These are phyloP conservation scores for Xylaria sp. DNA, from an alignment of 495 filamentous ascomycete species.

Conservation along the genomic window DNA sequence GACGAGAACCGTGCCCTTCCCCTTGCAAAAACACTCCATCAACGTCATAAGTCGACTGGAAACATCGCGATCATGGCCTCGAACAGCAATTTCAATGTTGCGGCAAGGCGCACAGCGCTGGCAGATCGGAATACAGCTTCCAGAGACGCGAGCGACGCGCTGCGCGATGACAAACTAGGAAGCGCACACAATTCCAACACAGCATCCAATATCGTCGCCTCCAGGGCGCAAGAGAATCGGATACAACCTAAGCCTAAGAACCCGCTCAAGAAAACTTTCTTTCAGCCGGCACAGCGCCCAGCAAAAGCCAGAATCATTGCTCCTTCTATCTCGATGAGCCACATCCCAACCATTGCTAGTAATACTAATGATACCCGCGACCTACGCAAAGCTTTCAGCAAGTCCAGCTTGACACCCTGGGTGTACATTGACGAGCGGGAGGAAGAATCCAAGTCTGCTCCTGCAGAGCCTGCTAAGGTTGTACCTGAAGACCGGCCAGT, in stretches of 20 bases:
- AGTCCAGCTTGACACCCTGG: constrained; percentile 56
- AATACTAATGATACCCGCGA: constrained; percentile 30
- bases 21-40: constrained; percentile 68
- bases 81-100: constrained; percentile 67
- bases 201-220: constrained; percentile 40
- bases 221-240: constrained; percentile 53
- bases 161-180: not conserved
- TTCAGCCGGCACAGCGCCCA: constrained; percentile 71
- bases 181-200: constrained; percentile 16
- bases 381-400: constrained; percentile 39
- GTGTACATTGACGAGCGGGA: constrained; percentile 70
- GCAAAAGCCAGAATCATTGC: constrained; percentile 52
- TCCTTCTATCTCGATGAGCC: constrained; percentile 54
- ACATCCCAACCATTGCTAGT: constrained; percentile 31
- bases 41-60: constrained; percentile 82
- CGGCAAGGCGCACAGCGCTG: constrained; percentile 76
- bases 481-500: constrained; percentile 5
- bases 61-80: constrained; percentile 64
- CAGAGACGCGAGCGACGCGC: constrained; percentile 55
- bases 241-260: constrained; percentile 55
- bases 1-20: constrained; percentile 75
- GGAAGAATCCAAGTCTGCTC: constrained; percentile 21
- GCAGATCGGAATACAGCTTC: constrained; percentile 80
- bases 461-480: not conserved
- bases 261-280: constrained; percentile 56